Base-by-base conservation (phyloP, 2,329 filamentous ascomycete genomes). In the Colletotrichum camelliae region DNA sequence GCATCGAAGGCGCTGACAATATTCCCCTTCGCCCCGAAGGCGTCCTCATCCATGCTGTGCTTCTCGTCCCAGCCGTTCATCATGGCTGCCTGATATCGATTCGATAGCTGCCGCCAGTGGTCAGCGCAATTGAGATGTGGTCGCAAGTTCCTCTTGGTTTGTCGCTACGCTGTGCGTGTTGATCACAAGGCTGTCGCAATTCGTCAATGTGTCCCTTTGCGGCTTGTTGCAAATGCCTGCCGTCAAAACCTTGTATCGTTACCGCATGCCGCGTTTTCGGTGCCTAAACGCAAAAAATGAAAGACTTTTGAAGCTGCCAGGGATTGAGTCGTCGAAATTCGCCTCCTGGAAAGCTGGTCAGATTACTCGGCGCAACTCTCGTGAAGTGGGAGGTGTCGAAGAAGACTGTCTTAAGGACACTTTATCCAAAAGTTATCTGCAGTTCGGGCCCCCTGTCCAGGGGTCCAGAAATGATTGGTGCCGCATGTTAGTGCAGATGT, bases 1-100 rank as follows among this genome's bases (percentile, higher is more conserved):
- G 96, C 96, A 88, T 99, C 97, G 86, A 99, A 99, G 75, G 96
- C 96, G 85, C 93, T 93, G 81, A 98, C 92, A 74, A 93, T 91
- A 84, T 86, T 89, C 72, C 91, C 89, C 83, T 93, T 93, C 80
- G 95, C 93, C 81, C 91, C 94, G 87, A 98, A 98, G 78, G 91
- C 88, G 84, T 94, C 94, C 81, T 98, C 96, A 81, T 96, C 90
- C 80, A 96, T 77, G 27, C 69, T 90, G 79, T 89, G 89, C 80
- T 91, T 89, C 81, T 93, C 90, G 80, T 92, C 88, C 87, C 94
- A 96, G 81, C 94, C 94, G 90, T 97, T 95, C 95, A 98, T 97
- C 55, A 61, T 80, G 48, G 48, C 52, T 39, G 61, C 21, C 5
- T 35, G n/a, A 33, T 37, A 10, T 52, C 29, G 15, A n/a, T 33